A percentile compares a stretch with the other conserved stretches of the same genome.
These are phyloP conservation scores for Tetrahymena borealis DNA, from an alignment of 73 alveolate species.

Conservation along the genomic window DNA sequence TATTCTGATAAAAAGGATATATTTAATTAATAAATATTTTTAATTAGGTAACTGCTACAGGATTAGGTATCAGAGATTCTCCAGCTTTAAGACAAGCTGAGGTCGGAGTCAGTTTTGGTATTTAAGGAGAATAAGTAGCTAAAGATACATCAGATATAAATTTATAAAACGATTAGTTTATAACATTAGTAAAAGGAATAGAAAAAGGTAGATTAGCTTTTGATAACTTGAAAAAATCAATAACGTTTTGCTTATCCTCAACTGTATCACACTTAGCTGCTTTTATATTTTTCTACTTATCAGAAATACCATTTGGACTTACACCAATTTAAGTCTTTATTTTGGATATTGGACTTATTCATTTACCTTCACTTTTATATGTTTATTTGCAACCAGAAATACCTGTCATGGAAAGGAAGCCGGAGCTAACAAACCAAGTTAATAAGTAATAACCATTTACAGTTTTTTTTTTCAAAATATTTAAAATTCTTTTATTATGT, in stretches of 20 bases:
- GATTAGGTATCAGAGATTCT: background rate
- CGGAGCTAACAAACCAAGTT: background rate
- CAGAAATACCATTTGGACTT: background rate
- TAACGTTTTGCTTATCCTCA: background rate
- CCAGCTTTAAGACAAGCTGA: background rate
- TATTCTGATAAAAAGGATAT: too few relatives aligned
- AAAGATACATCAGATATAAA: background rate
- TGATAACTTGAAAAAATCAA: background rate
- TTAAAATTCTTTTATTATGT: background rate
- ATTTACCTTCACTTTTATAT: background rate
- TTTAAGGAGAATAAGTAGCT: background rate
- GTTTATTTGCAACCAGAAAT: background rate
- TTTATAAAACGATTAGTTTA: background rate
- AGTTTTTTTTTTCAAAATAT: background rate
- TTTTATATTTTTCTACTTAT: background rate
- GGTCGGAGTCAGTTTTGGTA: background rate
- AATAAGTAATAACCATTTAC: background rate
- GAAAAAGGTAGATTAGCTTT: background rate
- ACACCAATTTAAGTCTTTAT: background rate
- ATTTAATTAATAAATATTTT: background rate
- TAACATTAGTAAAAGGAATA: background rate
- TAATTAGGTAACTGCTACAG: background rate
- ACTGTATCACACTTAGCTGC: background rate
- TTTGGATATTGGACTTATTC: background rate
- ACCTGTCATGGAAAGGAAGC: background rate